phyloP scores from a whole-genome alignment of 2,329 filamentous ascomycete species.

The Beauveria caledonica region DNA sequence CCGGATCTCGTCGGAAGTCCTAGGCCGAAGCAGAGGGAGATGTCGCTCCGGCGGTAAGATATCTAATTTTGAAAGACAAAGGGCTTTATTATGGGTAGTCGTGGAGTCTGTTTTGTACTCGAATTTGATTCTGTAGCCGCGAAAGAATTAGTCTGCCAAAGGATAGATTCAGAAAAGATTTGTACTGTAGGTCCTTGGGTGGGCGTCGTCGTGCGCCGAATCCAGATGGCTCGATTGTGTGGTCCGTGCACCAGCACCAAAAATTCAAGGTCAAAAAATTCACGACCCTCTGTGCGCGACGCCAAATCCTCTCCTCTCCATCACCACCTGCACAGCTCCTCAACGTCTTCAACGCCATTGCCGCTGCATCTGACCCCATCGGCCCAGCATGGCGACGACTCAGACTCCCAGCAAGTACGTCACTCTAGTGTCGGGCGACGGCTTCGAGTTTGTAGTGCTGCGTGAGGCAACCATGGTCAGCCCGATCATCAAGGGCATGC shows the following conservation, averaged over 20 bases:
- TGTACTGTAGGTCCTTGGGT: background rate
- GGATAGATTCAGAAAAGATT: no score
- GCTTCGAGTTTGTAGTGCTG: slow-evolving; percentile 67
- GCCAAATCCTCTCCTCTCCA: background rate
- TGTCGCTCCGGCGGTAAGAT: background rate
- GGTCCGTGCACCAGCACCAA: background rate
- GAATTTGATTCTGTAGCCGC: no score
- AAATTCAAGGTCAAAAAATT: slow-evolving; percentile 4
- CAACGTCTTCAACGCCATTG: slow-evolving; percentile 6
- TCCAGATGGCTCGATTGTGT: background rate
- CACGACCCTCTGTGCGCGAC: background rate
- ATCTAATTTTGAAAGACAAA: background rate
- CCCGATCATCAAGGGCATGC: slow-evolving; percentile 65
- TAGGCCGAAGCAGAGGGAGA: background rate
- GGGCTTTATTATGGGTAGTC: no score
- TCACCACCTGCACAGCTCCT: slow-evolving; percentile 5
- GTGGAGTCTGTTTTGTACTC: no score
- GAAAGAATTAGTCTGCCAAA: no score
- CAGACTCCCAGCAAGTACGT: slow-evolving; percentile 54
- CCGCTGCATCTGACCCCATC: slow-evolving; percentile 6
- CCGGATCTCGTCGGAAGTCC: background rate
- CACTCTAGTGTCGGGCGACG: slow-evolving; percentile 68
- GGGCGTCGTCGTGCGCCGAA: background rate
- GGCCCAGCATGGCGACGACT: slow-evolving; percentile 11
- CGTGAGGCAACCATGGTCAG: slow-evolving; percentile 63